These are phyloP conservation scores for Penicillium verhagenii DNA, from an alignment of 495 filamentous ascomycete species.

Conservation along the genomic window DNA sequence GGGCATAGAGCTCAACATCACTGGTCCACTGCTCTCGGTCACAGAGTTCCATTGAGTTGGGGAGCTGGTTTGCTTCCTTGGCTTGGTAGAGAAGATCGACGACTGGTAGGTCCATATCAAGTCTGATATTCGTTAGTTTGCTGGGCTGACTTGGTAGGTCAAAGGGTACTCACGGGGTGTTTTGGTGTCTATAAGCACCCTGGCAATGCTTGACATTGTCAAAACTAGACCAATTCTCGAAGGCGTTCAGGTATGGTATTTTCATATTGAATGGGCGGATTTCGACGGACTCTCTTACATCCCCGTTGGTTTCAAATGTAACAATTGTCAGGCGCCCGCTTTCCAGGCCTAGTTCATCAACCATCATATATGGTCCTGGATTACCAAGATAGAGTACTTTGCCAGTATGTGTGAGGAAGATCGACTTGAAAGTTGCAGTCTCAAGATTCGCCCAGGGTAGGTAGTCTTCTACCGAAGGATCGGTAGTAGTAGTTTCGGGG, in stretches of 20 bases:
- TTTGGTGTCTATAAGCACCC: background rate
- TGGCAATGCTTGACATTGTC: background rate
- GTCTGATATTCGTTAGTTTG: constrained; percentile 1
- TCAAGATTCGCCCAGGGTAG: constrained; percentile 1
- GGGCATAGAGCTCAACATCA: constrained; percentile 13
- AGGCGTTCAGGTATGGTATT: background rate
- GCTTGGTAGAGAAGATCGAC: constrained; percentile 8
- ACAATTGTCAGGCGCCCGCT: constrained; percentile 2
- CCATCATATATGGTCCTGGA: background rate
- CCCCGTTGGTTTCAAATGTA: constrained; percentile 1
- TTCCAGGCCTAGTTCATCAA: constrained; percentile 3
- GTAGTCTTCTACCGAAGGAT: constrained; percentile 3
- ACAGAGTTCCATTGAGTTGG: constrained; percentile 6
- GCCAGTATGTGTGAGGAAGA: constrained; percentile 6
- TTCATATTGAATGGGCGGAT: constrained; percentile 3
- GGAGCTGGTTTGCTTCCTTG: constrained; percentile 7
- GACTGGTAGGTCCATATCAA: constrained; percentile 12
- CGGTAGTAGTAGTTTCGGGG: background rate
- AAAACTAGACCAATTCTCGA: background rate
- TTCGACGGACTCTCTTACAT: background rate
- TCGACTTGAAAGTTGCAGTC: background rate
- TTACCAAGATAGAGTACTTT: background rate
- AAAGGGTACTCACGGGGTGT: background rate
- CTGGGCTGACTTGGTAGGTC: background rate
- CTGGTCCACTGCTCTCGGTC: constrained; percentile 10